phyloP scores from a whole-genome alignment of 2,329 filamentous ascomycete genomes.

The Nannizziopsis barbatae region DNA sequence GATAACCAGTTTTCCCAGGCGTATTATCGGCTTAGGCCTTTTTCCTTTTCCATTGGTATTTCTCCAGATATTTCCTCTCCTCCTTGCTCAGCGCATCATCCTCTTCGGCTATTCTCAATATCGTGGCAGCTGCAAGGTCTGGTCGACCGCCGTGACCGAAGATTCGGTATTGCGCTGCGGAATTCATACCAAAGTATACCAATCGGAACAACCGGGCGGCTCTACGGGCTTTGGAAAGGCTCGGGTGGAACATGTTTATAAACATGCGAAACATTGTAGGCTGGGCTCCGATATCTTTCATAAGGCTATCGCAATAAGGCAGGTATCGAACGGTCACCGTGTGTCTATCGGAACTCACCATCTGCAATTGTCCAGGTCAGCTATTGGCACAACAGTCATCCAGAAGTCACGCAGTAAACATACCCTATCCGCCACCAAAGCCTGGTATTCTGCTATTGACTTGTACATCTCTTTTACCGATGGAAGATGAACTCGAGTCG shows the following conservation, averaged over 20 bases:
- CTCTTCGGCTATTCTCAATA: constrained; percentile 22
- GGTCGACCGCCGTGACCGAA: constrained; percentile 25
- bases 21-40: neutral
- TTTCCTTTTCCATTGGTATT: neutral
- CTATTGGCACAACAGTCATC: neutral
- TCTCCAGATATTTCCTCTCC: constrained; percentile 15
- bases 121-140: constrained; percentile 25
- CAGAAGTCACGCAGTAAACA: neutral
- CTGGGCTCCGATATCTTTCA: constrained; percentile 25
- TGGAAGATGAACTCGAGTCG: constrained; percentile 21
- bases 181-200: constrained; percentile 30
- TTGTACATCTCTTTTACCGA: constrained; percentile 20
- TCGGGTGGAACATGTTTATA: constrained; percentile 19
- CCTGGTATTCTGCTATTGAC: constrained; percentile 21
- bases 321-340: constrained; percentile 21
- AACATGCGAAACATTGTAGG: constrained; percentile 25
- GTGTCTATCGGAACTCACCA: constrained; percentile 27
- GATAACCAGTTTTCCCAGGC: no score
- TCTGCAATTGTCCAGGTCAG: constrained; percentile 8
- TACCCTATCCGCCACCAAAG: constrained; percentile 19
- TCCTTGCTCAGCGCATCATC: constrained; percentile 19
- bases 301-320: constrained; percentile 26
- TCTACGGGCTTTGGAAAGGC: constrained; percentile 17
- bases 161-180: constrained; percentile 29
- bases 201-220: constrained; percentile 22